phyloP scores from a whole-genome alignment of 2,329 filamentous ascomycete genomes.

The Phialophora verrucosa region DNA sequence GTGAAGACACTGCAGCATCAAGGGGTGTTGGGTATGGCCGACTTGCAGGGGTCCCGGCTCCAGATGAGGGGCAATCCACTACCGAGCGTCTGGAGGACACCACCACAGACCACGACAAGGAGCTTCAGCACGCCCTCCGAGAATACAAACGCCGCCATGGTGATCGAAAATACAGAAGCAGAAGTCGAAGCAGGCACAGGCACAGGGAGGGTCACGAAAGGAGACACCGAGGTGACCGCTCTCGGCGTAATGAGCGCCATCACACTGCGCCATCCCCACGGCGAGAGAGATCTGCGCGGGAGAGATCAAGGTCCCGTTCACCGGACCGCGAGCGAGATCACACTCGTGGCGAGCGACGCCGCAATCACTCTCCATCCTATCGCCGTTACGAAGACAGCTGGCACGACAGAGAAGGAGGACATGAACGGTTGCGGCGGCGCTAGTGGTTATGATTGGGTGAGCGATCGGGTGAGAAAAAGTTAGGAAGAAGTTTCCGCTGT shows the following conservation, averaged over 20 bases:
- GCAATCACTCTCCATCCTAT: slow-evolving; percentile 23
- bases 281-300: slow-evolving; percentile 40
- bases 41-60: slow-evolving; percentile 22
- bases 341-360: slow-evolving; percentile 20
- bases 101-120: slow-evolving; percentile 36
- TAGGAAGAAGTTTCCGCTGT: background rate
- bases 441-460: slow-evolving; percentile 6
- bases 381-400: slow-evolving; percentile 16
- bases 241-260: slow-evolving; percentile 45
- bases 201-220: slow-evolving; percentile 43
- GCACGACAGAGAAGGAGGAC: slow-evolving; percentile 21
- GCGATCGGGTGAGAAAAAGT: background rate
- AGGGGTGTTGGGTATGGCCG: slow-evolving; percentile 45
- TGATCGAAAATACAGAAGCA: slow-evolving; percentile 35
- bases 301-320: slow-evolving; percentile 38
- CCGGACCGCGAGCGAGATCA: slow-evolving; percentile 25
- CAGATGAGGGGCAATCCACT: slow-evolving; percentile 28
- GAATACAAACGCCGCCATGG: slow-evolving; percentile 46
- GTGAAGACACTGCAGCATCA: slow-evolving; percentile 40
- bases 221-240: slow-evolving; percentile 42
- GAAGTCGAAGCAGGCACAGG: slow-evolving; percentile 41
- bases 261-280: slow-evolving; percentile 41
- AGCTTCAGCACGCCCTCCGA: slow-evolving; percentile 39
- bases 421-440: slow-evolving; percentile 19
- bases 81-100: slow-evolving; percentile 44